A percentile compares a stretch with the other conserved stretches of the same genome.
These are phyloP conservation scores for Fragaria vesca DNA, from an alignment of 306 rosid species.

Conservation along the genomic window DNA sequence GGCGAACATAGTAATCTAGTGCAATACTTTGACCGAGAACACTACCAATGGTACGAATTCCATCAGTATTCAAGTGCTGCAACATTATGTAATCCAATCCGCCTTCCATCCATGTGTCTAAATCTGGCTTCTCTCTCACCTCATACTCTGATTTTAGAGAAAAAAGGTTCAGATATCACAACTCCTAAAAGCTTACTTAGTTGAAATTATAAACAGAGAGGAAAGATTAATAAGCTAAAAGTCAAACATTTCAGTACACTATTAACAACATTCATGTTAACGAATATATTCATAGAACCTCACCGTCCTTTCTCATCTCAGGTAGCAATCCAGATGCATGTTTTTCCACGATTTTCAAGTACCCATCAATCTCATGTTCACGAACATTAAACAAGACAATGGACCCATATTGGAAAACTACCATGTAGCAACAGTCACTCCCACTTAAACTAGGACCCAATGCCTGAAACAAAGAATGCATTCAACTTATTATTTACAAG, in stretches of 20 bases:
- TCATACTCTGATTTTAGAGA: constrained; percentile 67
- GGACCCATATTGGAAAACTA: constrained; percentile 96
- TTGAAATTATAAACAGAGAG: background rate
- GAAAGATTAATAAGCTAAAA: background rate
- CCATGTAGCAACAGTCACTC: constrained; percentile 73
- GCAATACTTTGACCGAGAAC: constrained; percentile 99
- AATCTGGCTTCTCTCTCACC: constrained; percentile 72
- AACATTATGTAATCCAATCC: constrained; percentile 96
- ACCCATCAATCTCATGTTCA: constrained; percentile 71
- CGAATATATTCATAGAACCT: constrained; percentile 18
- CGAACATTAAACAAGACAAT: constrained; percentile 81
- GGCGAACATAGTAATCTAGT: constrained; percentile 93
- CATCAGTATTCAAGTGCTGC: constrained; percentile 85
- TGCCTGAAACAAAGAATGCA: constrained; percentile 55
- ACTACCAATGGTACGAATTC: constrained; percentile 92
- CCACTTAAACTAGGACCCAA: constrained; percentile 61
- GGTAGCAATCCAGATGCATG: constrained; percentile 87
- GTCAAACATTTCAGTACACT: background rate
- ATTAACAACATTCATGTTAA: background rate
- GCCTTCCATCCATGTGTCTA: constrained; percentile 94
- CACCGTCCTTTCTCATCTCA: constrained; percentile 98
- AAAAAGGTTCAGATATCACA: constrained; percentile 19
- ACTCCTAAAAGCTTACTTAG: background rate
- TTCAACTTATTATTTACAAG: constrained; percentile 3
- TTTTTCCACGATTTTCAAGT: constrained; percentile 68